Evolutionary conservation across 2,329 filamentous ascomycete genomes (phyloP), one percentile per base, ranked within the genome.

Genomic region (Talaromyces sp.): DNA sequence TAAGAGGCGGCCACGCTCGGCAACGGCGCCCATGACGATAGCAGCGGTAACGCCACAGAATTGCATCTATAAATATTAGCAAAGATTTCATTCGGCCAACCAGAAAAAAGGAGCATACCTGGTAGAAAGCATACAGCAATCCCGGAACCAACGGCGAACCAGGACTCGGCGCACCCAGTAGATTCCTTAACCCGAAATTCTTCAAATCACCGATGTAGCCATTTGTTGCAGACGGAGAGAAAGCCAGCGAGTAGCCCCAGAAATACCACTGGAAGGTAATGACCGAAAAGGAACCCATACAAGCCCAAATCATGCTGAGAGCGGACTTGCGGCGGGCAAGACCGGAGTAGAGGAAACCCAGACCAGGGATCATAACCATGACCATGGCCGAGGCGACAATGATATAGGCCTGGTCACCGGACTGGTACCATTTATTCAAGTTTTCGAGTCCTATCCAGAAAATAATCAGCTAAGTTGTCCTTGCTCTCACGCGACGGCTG

Each of bases 261-360:
- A 99, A 97, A 75, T 97, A 98, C 95, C 95, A 99, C 82, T 99
- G 95, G 83, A 99, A 97, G 64, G 91, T 90, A 77, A 97, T 85
- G 75, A 98, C 89, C 57, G 91, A 93, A 76, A 90, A 90, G 56
- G 93, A 95, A 78, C 90, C 94, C 91, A 99, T 96, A 81, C 90
- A 93, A 14, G 94, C 93, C 92, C 93, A 98, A 74, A 99, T 95
- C 84, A 98, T 90, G 69, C 93, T 97, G 50, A 99, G 86, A 35
- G 95, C 95, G 5, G 95, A 98, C 84, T 99, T 99, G 84, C 95
- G 88, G 70, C 95, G 90, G n/a, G 95, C 94, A 70, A 98, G 89
- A 70, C 95, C 95, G 13, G 94, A 97, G 83, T 99, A 99, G 69
- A 99, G 88, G 81, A 99, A 97, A 64, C 92, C 93, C 72, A 99